Percentiles rank a stretch among this genome's conserved stretches.
Conservation (phyloP, 768 basidiomycete genomes). For the Auricularia auricula-judae region DNA sequence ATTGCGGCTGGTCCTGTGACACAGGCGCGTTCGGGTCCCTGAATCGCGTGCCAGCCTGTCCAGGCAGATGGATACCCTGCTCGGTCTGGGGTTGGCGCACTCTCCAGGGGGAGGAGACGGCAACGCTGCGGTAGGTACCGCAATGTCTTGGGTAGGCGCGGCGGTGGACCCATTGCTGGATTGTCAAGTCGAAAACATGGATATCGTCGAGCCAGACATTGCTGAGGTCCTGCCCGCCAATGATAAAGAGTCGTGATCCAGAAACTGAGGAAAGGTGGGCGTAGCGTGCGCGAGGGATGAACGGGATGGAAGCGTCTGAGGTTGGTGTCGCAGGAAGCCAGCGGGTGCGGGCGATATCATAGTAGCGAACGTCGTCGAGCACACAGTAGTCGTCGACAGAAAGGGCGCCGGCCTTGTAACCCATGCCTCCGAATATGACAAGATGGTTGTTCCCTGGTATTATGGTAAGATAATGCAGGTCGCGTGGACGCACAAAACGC, state of each 20-base stretch:
- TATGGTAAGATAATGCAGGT: conserved; percentile 2
- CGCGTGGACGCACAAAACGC: conserved; percentile 4
- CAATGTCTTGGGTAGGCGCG: conserved; percentile 85
- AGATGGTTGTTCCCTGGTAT: conserved; percentile 73
- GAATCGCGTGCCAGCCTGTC: conserved; percentile 50
- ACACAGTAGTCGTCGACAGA: conserved; percentile 79
- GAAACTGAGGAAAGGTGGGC: conserved; percentile 89
- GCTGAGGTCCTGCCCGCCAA: conserved; percentile 89
- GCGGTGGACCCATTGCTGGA: conserved; percentile 66
- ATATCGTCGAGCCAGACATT: conserved; percentile 93
- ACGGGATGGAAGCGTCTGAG: conserved; percentile 7
- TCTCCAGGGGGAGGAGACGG: conserved; percentile 57
- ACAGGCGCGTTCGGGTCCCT: conserved; percentile 31
- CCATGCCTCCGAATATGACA: conserved; percentile 94
- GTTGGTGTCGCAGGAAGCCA: conserved; percentile 47
- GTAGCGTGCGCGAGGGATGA: conserved; percentile 77
- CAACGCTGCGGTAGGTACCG: conserved; percentile 91
- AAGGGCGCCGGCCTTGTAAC: conserved; percentile 58
- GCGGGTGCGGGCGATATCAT: conserved; percentile 55
- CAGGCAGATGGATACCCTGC: conserved; percentile 31
- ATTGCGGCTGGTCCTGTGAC: conserved; percentile 28
- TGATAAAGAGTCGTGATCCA: conserved; percentile 74
- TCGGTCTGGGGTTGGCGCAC: conserved; percentile 65
- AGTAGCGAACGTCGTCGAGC: conserved; percentile 86
- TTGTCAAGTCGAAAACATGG: conserved; percentile 72